Conservation (phyloP, 148 eudicot genomes). For the Talinum fruticosum region DNA sequence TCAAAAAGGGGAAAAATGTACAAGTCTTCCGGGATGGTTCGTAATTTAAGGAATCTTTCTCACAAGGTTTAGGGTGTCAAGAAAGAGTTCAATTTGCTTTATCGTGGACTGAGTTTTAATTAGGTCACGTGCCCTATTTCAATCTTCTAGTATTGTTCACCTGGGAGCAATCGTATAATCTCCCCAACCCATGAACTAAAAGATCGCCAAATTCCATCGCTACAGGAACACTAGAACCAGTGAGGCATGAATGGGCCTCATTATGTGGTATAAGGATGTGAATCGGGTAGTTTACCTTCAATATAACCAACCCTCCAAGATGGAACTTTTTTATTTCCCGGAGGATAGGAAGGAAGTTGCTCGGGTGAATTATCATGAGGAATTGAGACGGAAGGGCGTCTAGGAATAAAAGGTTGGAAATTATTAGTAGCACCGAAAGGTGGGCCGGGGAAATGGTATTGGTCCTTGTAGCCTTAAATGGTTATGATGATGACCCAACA, state of each 20-base stretch:
- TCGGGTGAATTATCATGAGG: conserved; percentile 33
- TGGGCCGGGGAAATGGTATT: conserved; percentile 34
- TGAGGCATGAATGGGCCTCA: conserved; percentile 41
- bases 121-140: too few relatives aligned
- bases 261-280: conserved; percentile 35
- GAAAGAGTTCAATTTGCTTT: too few relatives aligned
- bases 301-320: conserved; percentile 42
- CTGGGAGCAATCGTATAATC: too few relatives aligned
- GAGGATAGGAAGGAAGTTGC: conserved; percentile 37
- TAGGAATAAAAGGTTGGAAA: conserved; percentile 24
- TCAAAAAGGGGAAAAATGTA: too few relatives aligned
- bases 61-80: too few relatives aligned
- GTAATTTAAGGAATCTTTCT: too few relatives aligned
- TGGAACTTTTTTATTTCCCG: conserved; percentile 33
- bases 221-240: conserved; percentile 29
- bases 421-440: conserved; percentile 32
- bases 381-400: conserved; percentile 28
- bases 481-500: conserved; percentile 36
- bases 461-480: conserved; percentile 61
- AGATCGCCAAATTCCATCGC: conserved; percentile 33
- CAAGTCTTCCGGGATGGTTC: too few relatives aligned
- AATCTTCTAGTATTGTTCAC: neutral
- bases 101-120: too few relatives aligned
- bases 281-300: conserved; percentile 43
- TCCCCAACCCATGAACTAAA: conserved; percentile 33